A percentile compares a stretch with the other conserved stretches of the same genome.
Conservation (phyloP, 202 grass and related monocot genomes). For the Setaria viridis region DNA sequence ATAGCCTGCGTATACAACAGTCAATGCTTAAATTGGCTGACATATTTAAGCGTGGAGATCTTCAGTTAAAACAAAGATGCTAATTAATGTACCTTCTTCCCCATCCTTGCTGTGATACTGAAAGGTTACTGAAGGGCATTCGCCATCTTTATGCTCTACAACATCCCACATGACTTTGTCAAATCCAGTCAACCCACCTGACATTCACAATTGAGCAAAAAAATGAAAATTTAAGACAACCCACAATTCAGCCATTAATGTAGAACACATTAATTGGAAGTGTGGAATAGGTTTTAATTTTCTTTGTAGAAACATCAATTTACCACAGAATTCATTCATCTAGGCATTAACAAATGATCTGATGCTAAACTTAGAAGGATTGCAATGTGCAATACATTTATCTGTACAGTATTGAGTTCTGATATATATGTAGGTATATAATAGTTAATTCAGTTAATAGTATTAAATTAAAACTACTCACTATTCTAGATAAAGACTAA, state of each 20-base stretch:
- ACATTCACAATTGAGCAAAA: constrained; percentile 27
- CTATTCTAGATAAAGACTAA: neutral
- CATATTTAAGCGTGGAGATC: neutral
- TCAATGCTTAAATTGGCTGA: constrained; percentile 12
- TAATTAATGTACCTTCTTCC: constrained; percentile 69
- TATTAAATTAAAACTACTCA: neutral
- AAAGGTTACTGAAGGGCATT: constrained; percentile 79
- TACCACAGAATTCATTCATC: neutral
- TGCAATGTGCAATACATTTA: neutral
- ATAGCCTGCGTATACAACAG: constrained; percentile 56
- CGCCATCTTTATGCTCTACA: constrained; percentile 57
- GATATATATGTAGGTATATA: neutral
- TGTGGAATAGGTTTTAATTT: neutral
- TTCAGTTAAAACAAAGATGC: constrained; percentile 9
- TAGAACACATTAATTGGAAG: neutral
- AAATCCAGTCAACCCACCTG: constrained; percentile 82
- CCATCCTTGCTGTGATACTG: constrained; percentile 81
- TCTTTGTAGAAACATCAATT: neutral
- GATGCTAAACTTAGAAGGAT: neutral
- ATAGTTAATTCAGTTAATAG: neutral
- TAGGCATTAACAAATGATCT: neutral
- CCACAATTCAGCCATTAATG: constrained; percentile 16
- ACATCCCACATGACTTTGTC: constrained; percentile 89
- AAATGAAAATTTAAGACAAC: neutral
- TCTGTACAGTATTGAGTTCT: neutral